Evolutionary conservation across 1,284 basidiomycete species (phyloP), one percentile per base, ranked within the genome.

Genomic region (Papiliotrema laurentii): DNA sequence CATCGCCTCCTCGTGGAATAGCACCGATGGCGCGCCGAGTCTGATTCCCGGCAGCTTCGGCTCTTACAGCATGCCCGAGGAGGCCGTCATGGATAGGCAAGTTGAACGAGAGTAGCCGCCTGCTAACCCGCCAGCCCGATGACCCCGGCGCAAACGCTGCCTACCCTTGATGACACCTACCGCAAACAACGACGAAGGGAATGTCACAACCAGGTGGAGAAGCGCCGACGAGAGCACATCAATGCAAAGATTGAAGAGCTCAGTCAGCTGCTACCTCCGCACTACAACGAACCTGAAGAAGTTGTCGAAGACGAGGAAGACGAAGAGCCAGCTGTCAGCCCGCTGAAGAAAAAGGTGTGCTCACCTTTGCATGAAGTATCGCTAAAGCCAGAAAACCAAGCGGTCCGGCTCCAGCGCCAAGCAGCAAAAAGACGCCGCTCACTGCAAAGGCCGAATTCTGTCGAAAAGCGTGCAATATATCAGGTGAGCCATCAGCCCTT

Each of bases 181-280:
- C 63, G 66, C 53, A 69, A 67, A 47, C 66, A 68, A 46, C 54
- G 66, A 7, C 54, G 69, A 13, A 59, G 69, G n/a, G 66, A 71
- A 46, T 71, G 66, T 28, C 71, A 72, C 55, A 72, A 72, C 41
- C 68, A 69, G 37, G 71, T 72, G 3, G 71, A 72, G 53, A 68
- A 71, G 47, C 56, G 69, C 21, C 60, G 71, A 19, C 57, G 71
- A 19, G 71, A 72, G 47, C 68, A 69, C 40, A 72, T 72, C 59
- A 72, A 72, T 36, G 63, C 66, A 24, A 72, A 70, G 56, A 72
- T 72, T 39, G 69, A 72, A 43, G 68, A 70, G 49, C 60, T 72
- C 11, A 60, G 63, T 45, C 58, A 56, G 36, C 54, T 72, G 5
- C 51, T 72, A 2, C 71, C 71, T 1, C 31, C 63, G 0, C 51